Evolutionary conservation across 2,329 filamentous ascomycete genomes (phyloP).

Genomic region (Trichothecium sympodiale): DNA sequence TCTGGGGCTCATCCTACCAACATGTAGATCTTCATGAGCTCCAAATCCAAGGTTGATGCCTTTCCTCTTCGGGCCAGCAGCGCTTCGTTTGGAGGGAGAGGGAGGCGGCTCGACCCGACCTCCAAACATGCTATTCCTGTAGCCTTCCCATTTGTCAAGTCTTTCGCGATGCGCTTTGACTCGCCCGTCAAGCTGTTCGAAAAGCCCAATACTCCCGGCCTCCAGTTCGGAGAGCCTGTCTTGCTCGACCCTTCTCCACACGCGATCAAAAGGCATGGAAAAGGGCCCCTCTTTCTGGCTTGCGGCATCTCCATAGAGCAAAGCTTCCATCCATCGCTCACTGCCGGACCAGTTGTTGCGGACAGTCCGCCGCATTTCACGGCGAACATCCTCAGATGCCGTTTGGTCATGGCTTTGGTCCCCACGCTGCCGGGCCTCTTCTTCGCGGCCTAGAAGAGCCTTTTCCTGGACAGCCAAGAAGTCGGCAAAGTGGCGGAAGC

Average conservation of each 20-base stretch:
- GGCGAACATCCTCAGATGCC: constrained; percentile 29
- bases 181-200: constrained; percentile 62
- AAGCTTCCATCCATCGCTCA: constrained; percentile 59
- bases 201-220: constrained; percentile 35
- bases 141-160: constrained; percentile 63
- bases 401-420: constrained; percentile 14
- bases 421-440: constrained; percentile 27
- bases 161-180: constrained; percentile 57
- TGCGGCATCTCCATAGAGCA: constrained; percentile 55
- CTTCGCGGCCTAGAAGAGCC: constrained; percentile 42
- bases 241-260: constrained; percentile 58
- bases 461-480: constrained; percentile 53
- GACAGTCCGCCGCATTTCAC: constrained; percentile 47
- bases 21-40: constrained; percentile 36
- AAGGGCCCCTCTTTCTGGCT: constrained; percentile 50
- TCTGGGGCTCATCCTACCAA: constrained; percentile 21
- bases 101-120: constrained; percentile 10
- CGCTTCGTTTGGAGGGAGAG: constrained; percentile 13
- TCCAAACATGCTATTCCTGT: constrained; percentile 39
- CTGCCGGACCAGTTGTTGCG: constrained; percentile 71
- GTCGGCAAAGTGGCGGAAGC: constrained; percentile 53
- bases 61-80: constrained; percentile 15
- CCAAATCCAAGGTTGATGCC: constrained; percentile 44
- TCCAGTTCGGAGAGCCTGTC: constrained; percentile 48
- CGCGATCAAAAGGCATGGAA: constrained; percentile 52